Percentiles rank a stretch among this genome's conserved stretches.
phyloP scores from a whole-genome alignment of 2,329 filamentous ascomycete genomes.

The Nemania abortiva region DNA sequence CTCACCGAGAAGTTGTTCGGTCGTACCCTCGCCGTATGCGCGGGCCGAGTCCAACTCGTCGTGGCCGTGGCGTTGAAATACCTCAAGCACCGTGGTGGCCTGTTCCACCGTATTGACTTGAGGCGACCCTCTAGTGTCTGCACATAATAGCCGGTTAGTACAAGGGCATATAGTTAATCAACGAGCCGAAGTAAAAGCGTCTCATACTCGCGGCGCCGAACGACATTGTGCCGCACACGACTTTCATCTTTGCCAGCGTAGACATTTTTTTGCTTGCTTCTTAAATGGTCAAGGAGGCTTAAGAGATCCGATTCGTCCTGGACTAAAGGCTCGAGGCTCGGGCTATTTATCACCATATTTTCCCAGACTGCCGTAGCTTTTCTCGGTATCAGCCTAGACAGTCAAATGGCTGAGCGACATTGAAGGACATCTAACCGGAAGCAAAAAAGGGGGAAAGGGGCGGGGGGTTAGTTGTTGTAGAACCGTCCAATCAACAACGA shows the following conservation, averaged over 20 bases:
- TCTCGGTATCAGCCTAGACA: not conserved
- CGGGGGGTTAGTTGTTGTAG: not conserved
- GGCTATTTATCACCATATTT: slow-evolving; percentile 10
- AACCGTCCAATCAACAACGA: slow-evolving; percentile 20
- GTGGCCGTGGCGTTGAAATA: slow-evolving; percentile 74
- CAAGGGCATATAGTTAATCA: not conserved
- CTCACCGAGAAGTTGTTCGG: slow-evolving; percentile 65
- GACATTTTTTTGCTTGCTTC: slow-evolving; percentile 19
- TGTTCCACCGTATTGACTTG: slow-evolving; percentile 37
- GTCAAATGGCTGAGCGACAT: too few relatives aligned
- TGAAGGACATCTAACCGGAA: too few relatives aligned
- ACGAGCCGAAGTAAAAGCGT: not conserved
- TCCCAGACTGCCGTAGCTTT: not conserved
- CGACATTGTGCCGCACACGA: slow-evolving; percentile 37
- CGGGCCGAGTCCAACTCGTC: slow-evolving; percentile 74
- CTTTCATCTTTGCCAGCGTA: slow-evolving; percentile 28
- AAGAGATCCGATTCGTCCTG: not conserved
- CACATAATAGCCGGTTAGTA: slow-evolving; percentile 6
- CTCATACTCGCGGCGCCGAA: slow-evolving; percentile 29
- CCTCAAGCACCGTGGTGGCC: slow-evolving; percentile 67
- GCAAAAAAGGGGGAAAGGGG: not conserved
- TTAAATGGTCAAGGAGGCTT: not conserved
- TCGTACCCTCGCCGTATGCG: slow-evolving; percentile 71
- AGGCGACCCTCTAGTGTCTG: slow-evolving; percentile 29
- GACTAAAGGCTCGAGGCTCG: not conserved